Evolutionary conservation across 1,139 yeast species (phyloP).

Genomic region (Meyerozyma smithsonii): DNA sequence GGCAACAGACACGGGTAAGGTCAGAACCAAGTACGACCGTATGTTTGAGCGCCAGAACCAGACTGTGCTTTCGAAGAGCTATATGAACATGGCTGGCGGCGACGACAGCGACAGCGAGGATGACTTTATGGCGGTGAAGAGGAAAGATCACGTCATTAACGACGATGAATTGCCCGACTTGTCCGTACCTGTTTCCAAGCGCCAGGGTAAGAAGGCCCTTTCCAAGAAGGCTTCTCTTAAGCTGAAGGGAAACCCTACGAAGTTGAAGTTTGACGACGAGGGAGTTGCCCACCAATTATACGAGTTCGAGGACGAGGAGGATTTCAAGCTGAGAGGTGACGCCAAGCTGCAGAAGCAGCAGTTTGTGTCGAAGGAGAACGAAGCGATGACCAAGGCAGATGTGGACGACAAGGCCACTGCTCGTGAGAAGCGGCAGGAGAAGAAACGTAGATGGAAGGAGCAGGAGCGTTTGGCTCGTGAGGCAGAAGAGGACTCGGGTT

Average conservation of each 20-base stretch:
- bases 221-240: slow-evolving; percentile 78
- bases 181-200: slow-evolving; percentile 65
- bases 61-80: slow-evolving; percentile 85
- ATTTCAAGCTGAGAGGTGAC: slow-evolving; percentile 73
- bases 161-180: slow-evolving; percentile 65
- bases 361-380: slow-evolving; percentile 63
- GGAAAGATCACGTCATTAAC: slow-evolving; percentile 64
- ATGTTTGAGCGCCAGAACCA: slow-evolving; percentile 96
- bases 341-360: slow-evolving; percentile 63
- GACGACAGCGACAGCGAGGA: slow-evolving; percentile 42
- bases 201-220: slow-evolving; percentile 83
- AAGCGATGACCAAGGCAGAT: slow-evolving; percentile 68
- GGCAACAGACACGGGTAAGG: slow-evolving; percentile 40
- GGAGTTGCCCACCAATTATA: slow-evolving; percentile 88
- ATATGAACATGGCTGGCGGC: slow-evolving; percentile 62
- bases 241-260: slow-evolving; percentile 66
- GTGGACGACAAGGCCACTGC: slow-evolving; percentile 74
- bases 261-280: slow-evolving; percentile 86
- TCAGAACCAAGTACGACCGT: slow-evolving; percentile 85
- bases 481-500: slow-evolving; percentile 38
- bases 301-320: slow-evolving; percentile 87
- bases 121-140: slow-evolving; percentile 79
- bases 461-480: slow-evolving; percentile 50
- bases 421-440: slow-evolving; percentile 77
- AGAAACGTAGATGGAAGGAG: slow-evolving; percentile 86